These are phyloP conservation scores for Heritiera fomes DNA, from an alignment of 345 rosid species.

Conservation along the genomic window DNA sequence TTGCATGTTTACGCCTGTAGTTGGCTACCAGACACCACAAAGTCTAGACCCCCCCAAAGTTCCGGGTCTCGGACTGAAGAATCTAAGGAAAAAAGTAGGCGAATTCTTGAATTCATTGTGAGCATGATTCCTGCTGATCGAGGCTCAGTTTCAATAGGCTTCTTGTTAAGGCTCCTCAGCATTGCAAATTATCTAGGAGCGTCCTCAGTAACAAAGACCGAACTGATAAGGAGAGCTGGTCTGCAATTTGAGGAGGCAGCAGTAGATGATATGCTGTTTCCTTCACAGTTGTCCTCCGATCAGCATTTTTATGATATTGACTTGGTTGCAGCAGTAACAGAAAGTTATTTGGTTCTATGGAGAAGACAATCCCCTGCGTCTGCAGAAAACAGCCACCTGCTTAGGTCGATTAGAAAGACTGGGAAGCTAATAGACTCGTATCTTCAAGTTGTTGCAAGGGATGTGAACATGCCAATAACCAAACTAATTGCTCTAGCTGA, in stretches of 20 bases:
- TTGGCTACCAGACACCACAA: constrained; percentile 75
- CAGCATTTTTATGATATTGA: constrained; percentile 57
- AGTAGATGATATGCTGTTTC: constrained; percentile 60
- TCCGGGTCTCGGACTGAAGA: constrained; percentile 51
- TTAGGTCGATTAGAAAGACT: constrained; percentile 57
- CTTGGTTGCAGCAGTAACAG: constrained; percentile 49
- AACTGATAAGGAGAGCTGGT: constrained; percentile 73
- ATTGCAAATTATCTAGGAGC: constrained; percentile 69
- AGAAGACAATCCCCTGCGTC: too few relatives aligned
- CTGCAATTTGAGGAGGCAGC: constrained; percentile 81
- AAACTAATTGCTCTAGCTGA: constrained; percentile 70
- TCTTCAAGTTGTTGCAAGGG: constrained; percentile 74
- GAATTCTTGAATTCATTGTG: constrained; percentile 67
- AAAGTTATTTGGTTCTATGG: too few relatives aligned
- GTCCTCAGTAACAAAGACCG: constrained; percentile 65
- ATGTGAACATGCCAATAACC: constrained; percentile 57
- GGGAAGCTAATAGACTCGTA: constrained; percentile 78
- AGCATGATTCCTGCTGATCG: constrained; percentile 80
- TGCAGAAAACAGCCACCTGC: constrained; percentile 38
- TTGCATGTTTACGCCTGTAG: constrained; percentile 88
- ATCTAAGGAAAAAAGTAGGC: constrained; percentile 43
- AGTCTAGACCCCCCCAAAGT: constrained; percentile 38
- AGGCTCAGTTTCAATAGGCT: constrained; percentile 81
- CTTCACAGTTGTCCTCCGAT: constrained; percentile 50
- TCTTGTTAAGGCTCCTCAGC: constrained; percentile 81